Conservation (phyloP, 202 grass and related monocot genomes). For the Eragrostis tef region DNA sequence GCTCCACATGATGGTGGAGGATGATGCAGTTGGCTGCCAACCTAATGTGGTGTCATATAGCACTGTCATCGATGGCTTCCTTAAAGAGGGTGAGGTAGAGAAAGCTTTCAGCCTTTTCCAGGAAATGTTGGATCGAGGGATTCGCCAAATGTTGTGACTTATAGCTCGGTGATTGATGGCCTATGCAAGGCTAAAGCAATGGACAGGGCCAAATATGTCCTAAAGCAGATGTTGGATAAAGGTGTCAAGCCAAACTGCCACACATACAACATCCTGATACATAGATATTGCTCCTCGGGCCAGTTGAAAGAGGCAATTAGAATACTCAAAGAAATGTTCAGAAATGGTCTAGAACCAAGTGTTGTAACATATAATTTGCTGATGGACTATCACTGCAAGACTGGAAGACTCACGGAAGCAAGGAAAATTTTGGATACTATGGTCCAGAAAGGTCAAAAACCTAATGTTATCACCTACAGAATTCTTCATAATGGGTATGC, state of each 20-base stretch:
- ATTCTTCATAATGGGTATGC: constrained; percentile 1
- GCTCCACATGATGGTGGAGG: not conserved
- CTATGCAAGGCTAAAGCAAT: constrained; percentile 27
- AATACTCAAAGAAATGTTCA: constrained; percentile 22
- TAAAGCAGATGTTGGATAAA: constrained; percentile 18
- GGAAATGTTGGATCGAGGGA: constrained; percentile 22
- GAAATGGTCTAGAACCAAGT: constrained; percentile 15
- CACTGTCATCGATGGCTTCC: constrained; percentile 3
- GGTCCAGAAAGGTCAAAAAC: not conserved
- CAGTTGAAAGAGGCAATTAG: constrained; percentile 7
- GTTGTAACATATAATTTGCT: not conserved
- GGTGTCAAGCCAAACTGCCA: constrained; percentile 1
- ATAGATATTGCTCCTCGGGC: constrained; percentile 18
- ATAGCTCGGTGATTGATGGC: not conserved
- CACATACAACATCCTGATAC: not conserved
- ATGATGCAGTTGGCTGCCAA: not conserved
- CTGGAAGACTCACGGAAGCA: not conserved
- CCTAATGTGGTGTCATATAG: constrained; percentile 27
- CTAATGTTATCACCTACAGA: not conserved
- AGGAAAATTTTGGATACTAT: constrained; percentile 9
- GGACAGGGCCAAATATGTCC: constrained; percentile 27
- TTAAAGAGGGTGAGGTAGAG: not conserved
- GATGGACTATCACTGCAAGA: constrained; percentile 36
- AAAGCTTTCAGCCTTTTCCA: constrained; percentile 27
- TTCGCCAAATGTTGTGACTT: constrained; percentile 27